Percentiles rank a stretch among this genome's conserved stretches.
Evolutionary conservation across 116 monocot species (phyloP).

Genomic region (Cymodocea nodosa): DNA sequence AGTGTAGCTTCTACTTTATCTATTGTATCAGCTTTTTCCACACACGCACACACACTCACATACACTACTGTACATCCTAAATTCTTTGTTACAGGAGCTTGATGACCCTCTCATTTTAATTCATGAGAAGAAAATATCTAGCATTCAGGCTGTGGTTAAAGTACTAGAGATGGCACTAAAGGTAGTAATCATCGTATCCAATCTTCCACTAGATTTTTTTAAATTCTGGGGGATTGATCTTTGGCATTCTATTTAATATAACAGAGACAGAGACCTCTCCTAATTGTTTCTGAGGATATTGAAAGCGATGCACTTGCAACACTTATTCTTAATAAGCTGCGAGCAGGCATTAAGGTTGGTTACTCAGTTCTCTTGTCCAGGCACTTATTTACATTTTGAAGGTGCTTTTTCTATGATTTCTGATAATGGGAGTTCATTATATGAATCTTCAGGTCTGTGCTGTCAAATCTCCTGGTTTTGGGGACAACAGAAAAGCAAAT

Average conservation of each 20-base stretch:
- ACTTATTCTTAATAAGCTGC: slow-evolving; percentile 87
- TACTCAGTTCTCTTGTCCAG: not conserved
- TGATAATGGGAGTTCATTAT: not conserved
- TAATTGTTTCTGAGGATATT: slow-evolving; percentile 89
- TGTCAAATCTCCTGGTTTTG: slow-evolving; percentile 88
- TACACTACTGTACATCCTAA: not conserved
- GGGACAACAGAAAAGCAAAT: slow-evolving; percentile 66
- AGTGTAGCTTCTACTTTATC: slow-evolving; percentile 10
- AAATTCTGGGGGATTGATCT: not conserved
- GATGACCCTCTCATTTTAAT: slow-evolving; percentile 73
- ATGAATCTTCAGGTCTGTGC: slow-evolving; percentile 48
- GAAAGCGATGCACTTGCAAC: slow-evolving; percentile 89
- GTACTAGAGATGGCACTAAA: slow-evolving; percentile 84
- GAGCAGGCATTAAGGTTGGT: slow-evolving; percentile 71
- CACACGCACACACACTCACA: not conserved
- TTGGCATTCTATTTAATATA: not conserved
- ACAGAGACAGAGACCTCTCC: slow-evolving; percentile 43
- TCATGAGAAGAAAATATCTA: slow-evolving; percentile 82
- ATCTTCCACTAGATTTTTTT: not conserved
- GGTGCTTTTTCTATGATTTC: not conserved
- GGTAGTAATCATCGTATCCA: slow-evolving; percentile 18
- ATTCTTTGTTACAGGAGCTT: slow-evolving; percentile 32
- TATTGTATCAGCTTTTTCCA: not conserved
- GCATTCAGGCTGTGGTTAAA: slow-evolving; percentile 71
- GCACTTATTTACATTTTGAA: too few species aligned